Conservation (phyloP, 1,139 yeast genomes). For the Kazachstania sp. region DNA sequence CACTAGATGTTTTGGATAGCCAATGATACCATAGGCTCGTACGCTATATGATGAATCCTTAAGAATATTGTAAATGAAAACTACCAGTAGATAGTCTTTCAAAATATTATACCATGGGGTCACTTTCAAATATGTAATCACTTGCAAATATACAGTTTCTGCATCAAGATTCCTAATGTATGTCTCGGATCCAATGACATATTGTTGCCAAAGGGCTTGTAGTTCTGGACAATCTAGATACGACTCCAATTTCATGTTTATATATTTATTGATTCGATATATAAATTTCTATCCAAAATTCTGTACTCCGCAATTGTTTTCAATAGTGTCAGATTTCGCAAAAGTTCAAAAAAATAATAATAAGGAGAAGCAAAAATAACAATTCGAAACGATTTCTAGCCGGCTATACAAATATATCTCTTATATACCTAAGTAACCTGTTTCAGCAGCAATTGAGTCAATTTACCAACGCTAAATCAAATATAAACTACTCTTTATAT, state of each 20-base stretch:
- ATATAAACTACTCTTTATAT: too few species aligned
- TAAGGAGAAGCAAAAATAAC: too few species aligned
- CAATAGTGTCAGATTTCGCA: neutral
- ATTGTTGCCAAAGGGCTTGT: neutral
- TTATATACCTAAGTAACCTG: too few species aligned
- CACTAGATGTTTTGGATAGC: slow-evolving; percentile 21
- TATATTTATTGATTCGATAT: neutral
- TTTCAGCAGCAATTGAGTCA: too few species aligned
- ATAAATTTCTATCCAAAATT: too few species aligned
- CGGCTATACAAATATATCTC: too few species aligned
- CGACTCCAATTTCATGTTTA: neutral
- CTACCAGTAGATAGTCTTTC: slow-evolving; percentile 17
- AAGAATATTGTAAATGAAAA: slow-evolving; percentile 10
- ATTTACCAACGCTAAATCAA: too few species aligned
- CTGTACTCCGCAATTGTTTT: neutral
- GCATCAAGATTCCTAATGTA: neutral
- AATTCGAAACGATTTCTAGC: too few species aligned
- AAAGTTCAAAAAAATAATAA: too few species aligned
- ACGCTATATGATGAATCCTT: slow-evolving; percentile 8
- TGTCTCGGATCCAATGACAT: neutral
- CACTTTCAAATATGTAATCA: slow-evolving; percentile 6
- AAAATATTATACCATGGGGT: slow-evolving; percentile 16
- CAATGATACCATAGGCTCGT: slow-evolving; percentile 38
- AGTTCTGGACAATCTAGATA: neutral
- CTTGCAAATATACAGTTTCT: neutral